Conservation (phyloP, 163 green algal species). For the Prototheca wickerhamii region DNA sequence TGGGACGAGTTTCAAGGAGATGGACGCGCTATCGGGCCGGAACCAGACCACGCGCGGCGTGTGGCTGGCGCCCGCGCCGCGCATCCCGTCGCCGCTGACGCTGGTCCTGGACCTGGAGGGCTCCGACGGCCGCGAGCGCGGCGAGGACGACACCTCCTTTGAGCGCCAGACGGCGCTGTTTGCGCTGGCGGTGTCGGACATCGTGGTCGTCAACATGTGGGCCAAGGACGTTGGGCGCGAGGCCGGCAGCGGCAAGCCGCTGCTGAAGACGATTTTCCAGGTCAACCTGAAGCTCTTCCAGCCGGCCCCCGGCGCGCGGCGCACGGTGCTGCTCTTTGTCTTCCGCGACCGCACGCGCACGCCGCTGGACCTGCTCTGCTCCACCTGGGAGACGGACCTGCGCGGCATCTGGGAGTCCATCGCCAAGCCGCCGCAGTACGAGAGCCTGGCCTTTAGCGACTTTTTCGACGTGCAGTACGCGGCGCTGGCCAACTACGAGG, state of each 20-base stretch:
- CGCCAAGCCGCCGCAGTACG: slow-evolving; percentile 76
- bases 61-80: slow-evolving; percentile 68
- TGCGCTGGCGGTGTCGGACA: slow-evolving; percentile 84
- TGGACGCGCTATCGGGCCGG: slow-evolving; percentile 83
- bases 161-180: slow-evolving; percentile 96
- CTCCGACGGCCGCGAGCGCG: slow-evolving; percentile 87
- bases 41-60: slow-evolving; percentile 86
- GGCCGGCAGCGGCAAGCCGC: slow-evolving; percentile 86
- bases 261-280: slow-evolving; percentile 98
- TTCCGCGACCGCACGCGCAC: slow-evolving; percentile 93
- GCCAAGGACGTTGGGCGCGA: slow-evolving; percentile 96
- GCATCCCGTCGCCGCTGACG: slow-evolving; percentile 55
- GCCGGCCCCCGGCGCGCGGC: slow-evolving; percentile 52
- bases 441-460: slow-evolving; percentile 56
- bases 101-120: slow-evolving; percentile 95
- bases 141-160: slow-evolving; percentile 97
- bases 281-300: slow-evolving; percentile 96
- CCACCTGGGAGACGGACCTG: slow-evolving; percentile 75
- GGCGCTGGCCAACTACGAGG: slow-evolving; percentile 88
- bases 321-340: slow-evolving; percentile 92
- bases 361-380: slow-evolving; percentile 70
- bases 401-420: slow-evolving; percentile 82
- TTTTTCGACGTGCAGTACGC: slow-evolving; percentile 94
- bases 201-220: slow-evolving; percentile 98
- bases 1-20: slow-evolving; percentile 86